Percentiles rank a stretch among this genome's conserved stretches.
These are phyloP conservation scores for Tulasnella sp. DNA, from an alignment of 768 basidiomycete species.

Conservation along the genomic window DNA sequence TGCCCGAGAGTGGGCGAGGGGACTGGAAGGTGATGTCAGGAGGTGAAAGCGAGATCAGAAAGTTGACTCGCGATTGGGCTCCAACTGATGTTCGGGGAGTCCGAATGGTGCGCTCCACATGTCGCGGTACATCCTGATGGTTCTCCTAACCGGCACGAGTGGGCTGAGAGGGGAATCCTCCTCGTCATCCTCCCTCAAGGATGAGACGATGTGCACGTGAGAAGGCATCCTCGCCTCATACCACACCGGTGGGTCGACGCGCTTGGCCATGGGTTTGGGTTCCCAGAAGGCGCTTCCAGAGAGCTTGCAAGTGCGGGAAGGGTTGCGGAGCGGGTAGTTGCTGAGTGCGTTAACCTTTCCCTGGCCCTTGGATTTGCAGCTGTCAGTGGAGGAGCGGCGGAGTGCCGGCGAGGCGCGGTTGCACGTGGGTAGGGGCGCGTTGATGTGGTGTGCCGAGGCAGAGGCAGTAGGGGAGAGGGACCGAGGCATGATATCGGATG, in stretches of 20 bases:
- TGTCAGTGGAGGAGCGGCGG: conserved; percentile 29
- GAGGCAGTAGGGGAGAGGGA: conserved; percentile 31
- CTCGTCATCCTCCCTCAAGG: neutral
- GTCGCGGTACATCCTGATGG: neutral
- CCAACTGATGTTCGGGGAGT: no score
- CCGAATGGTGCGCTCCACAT: neutral
- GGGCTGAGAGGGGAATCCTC: neutral
- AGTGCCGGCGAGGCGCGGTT: conserved; percentile 27
- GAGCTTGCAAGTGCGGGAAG: conserved; percentile 62
- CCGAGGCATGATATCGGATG: conserved; percentile 30
- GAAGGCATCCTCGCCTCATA: neutral
- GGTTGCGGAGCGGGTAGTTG: conserved; percentile 59
- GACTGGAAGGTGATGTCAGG: no score
- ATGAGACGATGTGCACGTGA: neutral
- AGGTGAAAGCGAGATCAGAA: no score
- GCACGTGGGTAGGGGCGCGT: conserved; percentile 27
- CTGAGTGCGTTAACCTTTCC: conserved; percentile 51
- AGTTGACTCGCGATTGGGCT: no score
- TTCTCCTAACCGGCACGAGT: neutral
- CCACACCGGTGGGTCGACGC: conserved; percentile 2
- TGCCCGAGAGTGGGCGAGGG: no score
- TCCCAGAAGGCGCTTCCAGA: conserved; percentile 74
- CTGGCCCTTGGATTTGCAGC: conserved; percentile 28
- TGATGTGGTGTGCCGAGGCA: conserved; percentile 23
- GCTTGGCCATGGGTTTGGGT: conserved; percentile 36